Evolutionary conservation across 768 basidiomycete genomes (phyloP), one percentile per base, ranked within the genome.

Genomic region (Phylloporus sp.): DNA sequence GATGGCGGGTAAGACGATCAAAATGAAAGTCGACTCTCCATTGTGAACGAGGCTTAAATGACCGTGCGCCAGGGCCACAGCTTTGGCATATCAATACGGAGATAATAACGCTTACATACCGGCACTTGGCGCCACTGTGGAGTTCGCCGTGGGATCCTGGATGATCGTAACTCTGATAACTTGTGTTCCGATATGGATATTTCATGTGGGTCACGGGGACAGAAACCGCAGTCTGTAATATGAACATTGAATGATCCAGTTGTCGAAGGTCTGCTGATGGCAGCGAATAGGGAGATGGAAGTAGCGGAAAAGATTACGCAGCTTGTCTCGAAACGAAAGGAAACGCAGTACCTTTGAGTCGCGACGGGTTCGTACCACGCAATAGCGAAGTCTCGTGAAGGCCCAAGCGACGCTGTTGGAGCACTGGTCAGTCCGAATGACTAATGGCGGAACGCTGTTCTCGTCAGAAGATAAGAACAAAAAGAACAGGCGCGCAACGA

Each of bases 31-130:
- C 37, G 37, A 48, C 27, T 18, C 13, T 44, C 26, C 33, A 44
- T 63, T 61, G 49, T 55, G 49, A 58, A 52, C 27, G 35, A 43
- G n/a, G 5, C 26, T 24, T 36, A 63, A 53, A 61, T 61, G 61
- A 55, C 26, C 61, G 61, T 61, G 61, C 21, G 56, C 38, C 55
- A 58, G 38, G 36, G 46, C 24, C 21, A 43, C 24, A 35, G 24
- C n/a, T 32, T 23, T 17, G 23, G 45, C 50, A 39, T 38, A 26
- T 33, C 40, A 18, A 48, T 52, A 49, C 47, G 57, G 57, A 37
- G 53, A 47, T 55, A 58, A 38, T 9, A 38, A n/a, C n/a, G n/a
- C n/a, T n/a, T n/a, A n/a, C n/a, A 36, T n/a, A 28, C 46, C 22
- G 17, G 18, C 29, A 9, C n/a, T 26, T 26, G 43, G 38, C 23